Base-by-base conservation (phyloP, 2,329 filamentous ascomycete genomes). In the Claviceps arundinis region DNA sequence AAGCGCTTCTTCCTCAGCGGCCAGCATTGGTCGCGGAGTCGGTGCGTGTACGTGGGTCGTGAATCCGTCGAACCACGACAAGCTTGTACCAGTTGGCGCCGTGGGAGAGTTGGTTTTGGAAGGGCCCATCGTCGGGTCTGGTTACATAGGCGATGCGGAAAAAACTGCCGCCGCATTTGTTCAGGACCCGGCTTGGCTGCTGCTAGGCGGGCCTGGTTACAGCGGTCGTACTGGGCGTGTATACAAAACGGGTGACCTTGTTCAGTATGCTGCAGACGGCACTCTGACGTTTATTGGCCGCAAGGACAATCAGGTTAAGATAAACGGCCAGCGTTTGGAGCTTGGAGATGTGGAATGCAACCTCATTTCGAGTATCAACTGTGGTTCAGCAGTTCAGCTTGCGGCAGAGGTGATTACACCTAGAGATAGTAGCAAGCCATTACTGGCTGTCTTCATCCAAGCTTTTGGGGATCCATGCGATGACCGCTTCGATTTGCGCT, bases 281-380 rank as follows among this genome's bases (percentile, higher is more conserved):
- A 56, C 54, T 16, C 60, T 75, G 8, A 56, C 62, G 0, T 73
- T 68, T 49, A 56, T 76, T 38, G 75, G 74, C 37, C 65, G 77
- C 30, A 76, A 75, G 55, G 77, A 81, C 56, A 67, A 65, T 0
- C 77, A 81, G 59, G 68, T 80, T 41, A 81, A 81, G 57, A 62
- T 81, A 9, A 68, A 70, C 17, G 80, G 81, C 16, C 56, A 57
- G 45, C 52, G 56, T 5, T 45, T 57, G 37, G 56, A 57, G 16
- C 52, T 55, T 7, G 52, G 42, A 26, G 54, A 51, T 19, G 51
- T 56, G 13, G 56, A 55, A 43, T 19, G n/a, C 47, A 46, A 43
- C 11, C 13, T 42, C 37, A 17, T 14, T 2, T 42, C 37, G 17
- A 22, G 24, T 30, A 38, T 49, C 22, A 13, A 43, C n/a, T 9